Conservation (phyloP, 2,329 filamentous ascomycete species). For the Sphaerostilbella broomeana region DNA sequence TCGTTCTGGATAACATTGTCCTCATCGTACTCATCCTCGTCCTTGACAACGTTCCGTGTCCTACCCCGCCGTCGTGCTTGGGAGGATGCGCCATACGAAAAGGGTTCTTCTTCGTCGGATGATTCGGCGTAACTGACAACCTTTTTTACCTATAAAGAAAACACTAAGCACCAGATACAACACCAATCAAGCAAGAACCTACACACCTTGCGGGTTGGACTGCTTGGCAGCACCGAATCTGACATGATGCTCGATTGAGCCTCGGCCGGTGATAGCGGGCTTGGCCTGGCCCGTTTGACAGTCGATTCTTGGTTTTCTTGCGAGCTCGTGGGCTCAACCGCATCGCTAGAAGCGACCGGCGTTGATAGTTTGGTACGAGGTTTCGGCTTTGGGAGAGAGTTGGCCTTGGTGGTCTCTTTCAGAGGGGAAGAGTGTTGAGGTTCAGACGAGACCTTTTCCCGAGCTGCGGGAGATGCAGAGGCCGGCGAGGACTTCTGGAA, state of each 20-base stretch:
- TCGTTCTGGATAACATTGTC: constrained; percentile 55
- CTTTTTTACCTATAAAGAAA: constrained; percentile 41
- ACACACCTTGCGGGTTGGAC: constrained; percentile 71
- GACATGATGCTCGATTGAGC: constrained; percentile 1
- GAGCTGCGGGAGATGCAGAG: constrained; percentile 26
- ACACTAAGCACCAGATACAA: background rate
- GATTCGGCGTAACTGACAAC: constrained; percentile 78
- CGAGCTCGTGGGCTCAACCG: constrained; percentile 58
- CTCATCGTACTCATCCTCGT: constrained; percentile 63
- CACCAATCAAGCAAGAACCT: background rate
- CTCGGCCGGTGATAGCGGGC: background rate
- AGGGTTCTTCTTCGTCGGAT: constrained; percentile 71
- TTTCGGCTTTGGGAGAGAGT: constrained; percentile 37
- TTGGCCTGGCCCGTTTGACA: background rate
- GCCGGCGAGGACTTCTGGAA: constrained; percentile 37
- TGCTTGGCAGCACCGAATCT: constrained; percentile 47
- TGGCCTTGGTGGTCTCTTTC: constrained; percentile 37
- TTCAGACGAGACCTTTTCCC: constrained; percentile 28
- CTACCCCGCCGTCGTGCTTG: constrained; percentile 35
- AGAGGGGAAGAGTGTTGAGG: constrained; percentile 29
- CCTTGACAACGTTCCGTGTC: constrained; percentile 54
- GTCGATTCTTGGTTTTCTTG: constrained; percentile 54
- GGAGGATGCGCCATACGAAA: constrained; percentile 39
- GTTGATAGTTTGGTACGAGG: constrained; percentile 47
- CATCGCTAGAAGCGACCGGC: constrained; percentile 76